Conservation (phyloP, 164 flowering plant genomes). For the Tetracentron sinense region DNA sequence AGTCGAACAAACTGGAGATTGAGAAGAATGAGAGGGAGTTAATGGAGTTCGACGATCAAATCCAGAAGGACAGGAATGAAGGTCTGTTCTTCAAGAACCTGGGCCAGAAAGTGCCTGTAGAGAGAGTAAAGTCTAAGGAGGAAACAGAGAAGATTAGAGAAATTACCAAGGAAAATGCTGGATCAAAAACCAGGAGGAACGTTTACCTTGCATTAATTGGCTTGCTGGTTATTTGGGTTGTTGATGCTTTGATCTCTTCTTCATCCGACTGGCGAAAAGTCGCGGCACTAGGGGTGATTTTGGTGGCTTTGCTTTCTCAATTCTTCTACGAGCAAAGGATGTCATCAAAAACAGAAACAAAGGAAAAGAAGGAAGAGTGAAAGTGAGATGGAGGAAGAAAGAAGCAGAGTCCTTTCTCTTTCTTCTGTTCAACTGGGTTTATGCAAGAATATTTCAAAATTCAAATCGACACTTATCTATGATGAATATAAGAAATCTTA, state of each 20-base stretch:
- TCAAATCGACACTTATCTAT: too few species aligned
- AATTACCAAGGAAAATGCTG: conserved; percentile 44
- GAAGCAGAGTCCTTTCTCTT: conserved; percentile 19
- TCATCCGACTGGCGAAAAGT: conserved; percentile 59
- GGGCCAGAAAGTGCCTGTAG: conserved; percentile 35
- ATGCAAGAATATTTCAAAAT: too few species aligned
- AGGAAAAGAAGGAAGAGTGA: conserved; percentile 24
- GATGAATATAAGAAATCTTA: conserved; percentile 29
- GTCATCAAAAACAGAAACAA: conserved; percentile 41
- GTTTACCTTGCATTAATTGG: conserved; percentile 67
- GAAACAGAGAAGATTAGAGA: conserved; percentile 52
- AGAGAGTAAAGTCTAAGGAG: conserved; percentile 45
- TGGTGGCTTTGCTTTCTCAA: conserved; percentile 62
- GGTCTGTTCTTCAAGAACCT: conserved; percentile 82
- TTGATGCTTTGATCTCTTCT: conserved; percentile 43
- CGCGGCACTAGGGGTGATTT: conserved; percentile 52
- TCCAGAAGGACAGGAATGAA: conserved; percentile 59
- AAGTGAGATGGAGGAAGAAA: conserved; percentile 19
- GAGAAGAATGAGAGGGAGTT: conserved; percentile 53
- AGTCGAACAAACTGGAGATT: conserved; percentile 45
- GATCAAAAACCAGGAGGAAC: conserved; percentile 52
- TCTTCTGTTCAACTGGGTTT: background rate
- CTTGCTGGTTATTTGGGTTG: conserved; percentile 39
- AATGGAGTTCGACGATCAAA: conserved; percentile 59
- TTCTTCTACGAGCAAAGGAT: conserved; percentile 59